Evolutionary conservation across 257 asterid genomes (phyloP).

Genomic region (Solanum sejunctum): DNA sequence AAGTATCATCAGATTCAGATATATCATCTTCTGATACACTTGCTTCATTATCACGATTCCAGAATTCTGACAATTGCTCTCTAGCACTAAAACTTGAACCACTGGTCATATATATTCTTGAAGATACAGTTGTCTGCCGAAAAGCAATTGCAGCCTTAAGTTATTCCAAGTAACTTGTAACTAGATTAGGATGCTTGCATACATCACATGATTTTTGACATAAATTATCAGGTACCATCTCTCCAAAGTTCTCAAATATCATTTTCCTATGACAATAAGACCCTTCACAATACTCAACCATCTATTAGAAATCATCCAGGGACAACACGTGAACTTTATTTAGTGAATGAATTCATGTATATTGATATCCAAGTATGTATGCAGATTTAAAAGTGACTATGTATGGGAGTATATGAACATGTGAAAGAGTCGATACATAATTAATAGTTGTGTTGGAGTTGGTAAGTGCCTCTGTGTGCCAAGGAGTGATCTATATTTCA

Average conservation of each 20-base stretch:
- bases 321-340: too few species aligned
- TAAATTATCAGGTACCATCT: slow-evolving; percentile 61
- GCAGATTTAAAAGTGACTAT: too few species aligned
- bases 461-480: too few species aligned
- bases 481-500: too few species aligned
- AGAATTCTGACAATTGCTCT: slow-evolving; percentile 64
- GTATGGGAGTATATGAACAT: too few species aligned
- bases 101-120: slow-evolving; percentile 69
- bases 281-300: slow-evolving; percentile 81
- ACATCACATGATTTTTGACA: slow-evolving; percentile 83
- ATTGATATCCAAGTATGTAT: too few species aligned
- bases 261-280: slow-evolving; percentile 84
- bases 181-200: slow-evolving; percentile 62
- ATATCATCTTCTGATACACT: slow-evolving; percentile 83
- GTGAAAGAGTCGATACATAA: too few species aligned
- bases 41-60: slow-evolving; percentile 80
- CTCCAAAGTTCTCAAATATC: slow-evolving; percentile 86
- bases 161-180: slow-evolving; percentile 63
- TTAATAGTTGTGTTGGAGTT: too few species aligned
- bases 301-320: too few species aligned
- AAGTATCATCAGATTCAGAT: slow-evolving; percentile 87
- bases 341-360: too few species aligned
- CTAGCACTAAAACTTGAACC: slow-evolving; percentile 19
- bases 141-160: slow-evolving; percentile 39
- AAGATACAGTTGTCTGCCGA: slow-evolving; percentile 43